phyloP scores from a whole-genome alignment of 352 stramenopile genomes.

The Globisporangium nunn region DNA sequence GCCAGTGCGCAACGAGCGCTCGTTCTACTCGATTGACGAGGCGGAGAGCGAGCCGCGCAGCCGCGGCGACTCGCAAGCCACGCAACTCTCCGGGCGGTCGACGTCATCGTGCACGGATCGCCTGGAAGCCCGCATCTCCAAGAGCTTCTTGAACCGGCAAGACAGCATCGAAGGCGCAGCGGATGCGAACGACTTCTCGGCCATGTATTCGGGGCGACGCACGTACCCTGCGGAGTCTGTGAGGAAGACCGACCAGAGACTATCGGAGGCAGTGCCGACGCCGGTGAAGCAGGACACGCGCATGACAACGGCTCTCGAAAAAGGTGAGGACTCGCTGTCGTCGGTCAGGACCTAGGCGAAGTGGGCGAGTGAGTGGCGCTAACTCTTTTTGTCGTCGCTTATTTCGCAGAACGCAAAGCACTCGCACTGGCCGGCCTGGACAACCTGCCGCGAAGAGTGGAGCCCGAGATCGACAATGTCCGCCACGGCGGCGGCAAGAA shows the following conservation, averaged over 20 bases:
- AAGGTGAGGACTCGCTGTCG: constrained; percentile 6
- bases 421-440: constrained; percentile 2
- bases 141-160: constrained; percentile 29
- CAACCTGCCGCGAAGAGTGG: constrained; percentile 11
- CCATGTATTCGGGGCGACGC: constrained; percentile 49
- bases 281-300: constrained; percentile 22
- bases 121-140: constrained; percentile 63
- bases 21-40: constrained; percentile 6
- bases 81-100: constrained; percentile 20
- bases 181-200: constrained; percentile 31
- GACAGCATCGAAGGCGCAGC: constrained; percentile 20
- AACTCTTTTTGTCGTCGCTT: neutral
- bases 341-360: neutral
- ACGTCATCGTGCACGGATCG: constrained; percentile 39
- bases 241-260: constrained; percentile 34
- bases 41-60: neutral
- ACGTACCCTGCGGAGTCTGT: constrained; percentile 61
- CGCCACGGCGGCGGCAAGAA: constrained; percentile 4
- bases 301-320: constrained; percentile 29
- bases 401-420: constrained; percentile 15
- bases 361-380: neutral
- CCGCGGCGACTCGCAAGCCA: constrained; percentile 13
- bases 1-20: constrained; percentile 7
- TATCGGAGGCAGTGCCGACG: constrained; percentile 25
- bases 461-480: constrained; percentile 17